Conservation (phyloP, 2,329 filamentous ascomycete species). For the Alternaria incomplexa region DNA sequence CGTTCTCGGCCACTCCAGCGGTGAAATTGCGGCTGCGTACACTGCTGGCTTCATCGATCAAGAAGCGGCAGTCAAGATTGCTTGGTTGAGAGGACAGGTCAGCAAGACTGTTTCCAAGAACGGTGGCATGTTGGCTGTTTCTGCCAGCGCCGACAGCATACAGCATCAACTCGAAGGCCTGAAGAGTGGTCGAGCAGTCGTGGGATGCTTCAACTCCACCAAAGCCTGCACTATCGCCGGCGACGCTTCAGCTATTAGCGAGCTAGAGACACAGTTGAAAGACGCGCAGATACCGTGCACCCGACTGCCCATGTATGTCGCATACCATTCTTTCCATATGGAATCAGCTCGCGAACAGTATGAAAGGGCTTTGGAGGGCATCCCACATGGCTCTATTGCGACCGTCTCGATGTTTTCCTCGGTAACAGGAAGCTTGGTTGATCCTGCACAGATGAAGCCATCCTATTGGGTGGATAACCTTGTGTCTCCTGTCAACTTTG, state of each 20-base stretch:
- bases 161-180: not conserved
- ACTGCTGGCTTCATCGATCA: conserved; percentile 1
- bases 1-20: conserved; percentile 28
- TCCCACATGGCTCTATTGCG: not conserved
- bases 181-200: not conserved
- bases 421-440: conserved; percentile 5
- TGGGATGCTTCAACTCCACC: conserved; percentile 48
- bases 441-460: not conserved
- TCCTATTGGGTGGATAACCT: conserved; percentile 20
- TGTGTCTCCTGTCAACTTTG: conserved; percentile 16
- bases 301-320: conserved; percentile 4
- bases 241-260: conserved; percentile 48
- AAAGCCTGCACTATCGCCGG: conserved; percentile 54
- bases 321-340: conserved; percentile 55
- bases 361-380: not conserved
- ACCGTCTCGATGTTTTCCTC: conserved; percentile 12
- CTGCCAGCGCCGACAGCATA: not conserved
- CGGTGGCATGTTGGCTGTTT: conserved; percentile 9
- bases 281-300: conserved; percentile 7
- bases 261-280: conserved; percentile 20
- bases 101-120: conserved; percentile 2
- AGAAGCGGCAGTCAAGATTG: conserved; percentile 10
- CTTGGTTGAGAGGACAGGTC: conserved; percentile 6
- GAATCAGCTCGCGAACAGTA: not conserved
- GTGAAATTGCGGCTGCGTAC: conserved; percentile 32